phyloP scores from a whole-genome alignment of 2,329 filamentous ascomycete genomes.

The Colletotrichum cordylinicola region DNA sequence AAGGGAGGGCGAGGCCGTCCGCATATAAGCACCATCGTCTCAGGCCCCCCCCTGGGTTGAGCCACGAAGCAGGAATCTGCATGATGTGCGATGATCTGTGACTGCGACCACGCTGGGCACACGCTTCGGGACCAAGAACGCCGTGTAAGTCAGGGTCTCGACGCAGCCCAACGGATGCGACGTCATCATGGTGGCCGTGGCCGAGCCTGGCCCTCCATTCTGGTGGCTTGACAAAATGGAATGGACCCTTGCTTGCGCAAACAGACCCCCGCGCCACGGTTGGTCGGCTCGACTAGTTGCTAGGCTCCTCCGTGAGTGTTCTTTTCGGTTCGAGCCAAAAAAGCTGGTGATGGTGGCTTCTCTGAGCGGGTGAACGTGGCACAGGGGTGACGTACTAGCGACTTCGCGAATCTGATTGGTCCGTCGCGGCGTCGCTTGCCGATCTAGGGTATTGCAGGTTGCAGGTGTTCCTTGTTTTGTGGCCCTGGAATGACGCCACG shows the following conservation, averaged over 20 bases:
- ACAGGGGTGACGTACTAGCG: conserved; percentile 8
- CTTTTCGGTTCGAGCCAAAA: not conserved
- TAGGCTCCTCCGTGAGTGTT: not conserved
- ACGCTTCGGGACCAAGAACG: conserved; percentile 7
- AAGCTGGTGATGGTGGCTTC: conserved; percentile 14
- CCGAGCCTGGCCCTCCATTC: not conserved
- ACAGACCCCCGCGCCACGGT: not conserved
- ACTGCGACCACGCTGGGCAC: conserved; percentile 3
- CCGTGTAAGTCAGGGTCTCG: conserved; percentile 15
- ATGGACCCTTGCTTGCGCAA: conserved; percentile 11
- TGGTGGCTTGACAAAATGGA: not conserved
- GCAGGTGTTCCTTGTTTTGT: conserved; percentile 20
- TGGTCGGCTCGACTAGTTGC: not conserved
- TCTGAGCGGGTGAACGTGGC: not conserved
- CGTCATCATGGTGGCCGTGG: conserved; percentile 16
- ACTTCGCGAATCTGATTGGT: conserved; percentile 12
- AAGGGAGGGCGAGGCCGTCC: conserved; percentile 7
- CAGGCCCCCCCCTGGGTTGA: not conserved
- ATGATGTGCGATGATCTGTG: conserved; percentile 15
- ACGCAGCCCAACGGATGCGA: conserved; percentile 7
- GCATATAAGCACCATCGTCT: conserved; percentile 19
- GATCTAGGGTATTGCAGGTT: conserved; percentile 17
- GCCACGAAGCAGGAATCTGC: conserved; percentile 10
- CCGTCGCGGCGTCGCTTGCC: not conserved
- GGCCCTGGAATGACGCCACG: conserved; percentile 19